Evolutionary conservation across 2,329 filamentous ascomycete genomes (phyloP).

Genomic region (Monosporascus cannonballus): DNA sequence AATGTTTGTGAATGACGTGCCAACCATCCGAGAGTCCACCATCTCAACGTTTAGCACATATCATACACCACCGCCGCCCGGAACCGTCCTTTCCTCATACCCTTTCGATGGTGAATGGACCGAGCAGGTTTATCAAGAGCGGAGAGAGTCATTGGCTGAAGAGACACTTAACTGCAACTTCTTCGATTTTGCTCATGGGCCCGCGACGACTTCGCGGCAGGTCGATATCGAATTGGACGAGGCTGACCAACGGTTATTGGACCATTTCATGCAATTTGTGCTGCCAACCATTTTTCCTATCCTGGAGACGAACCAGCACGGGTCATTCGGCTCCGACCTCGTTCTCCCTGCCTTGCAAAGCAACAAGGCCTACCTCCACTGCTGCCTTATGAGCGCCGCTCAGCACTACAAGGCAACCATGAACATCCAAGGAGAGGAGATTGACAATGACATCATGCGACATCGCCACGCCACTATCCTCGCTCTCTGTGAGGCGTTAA

Average conservation of each 20-base stretch:
- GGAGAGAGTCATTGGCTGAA: constrained; percentile 61
- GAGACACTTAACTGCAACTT: constrained; percentile 69
- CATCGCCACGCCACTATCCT: constrained; percentile 86
- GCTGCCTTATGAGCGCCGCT: constrained; percentile 87
- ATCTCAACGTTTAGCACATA: constrained; percentile 92
- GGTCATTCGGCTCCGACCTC: constrained; percentile 72
- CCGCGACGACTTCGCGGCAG: constrained; percentile 57
- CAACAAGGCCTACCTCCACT: constrained; percentile 92
- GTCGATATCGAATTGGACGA: constrained; percentile 80
- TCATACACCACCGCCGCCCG: constrained; percentile 67
- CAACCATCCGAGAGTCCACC: constrained; percentile 77
- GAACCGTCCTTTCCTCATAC: constrained; percentile 58
- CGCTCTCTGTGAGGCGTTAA: constrained; percentile 75
- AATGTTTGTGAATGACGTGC: constrained; percentile 87
- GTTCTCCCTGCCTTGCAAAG: constrained; percentile 82
- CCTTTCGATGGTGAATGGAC: constrained; percentile 62
- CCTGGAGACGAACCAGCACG: constrained; percentile 82
- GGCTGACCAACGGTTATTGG: constrained; percentile 76
- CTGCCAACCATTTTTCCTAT: constrained; percentile 88
- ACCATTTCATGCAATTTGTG: constrained; percentile 87
- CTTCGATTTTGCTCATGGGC: constrained; percentile 72
- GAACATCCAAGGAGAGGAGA: constrained; percentile 60
- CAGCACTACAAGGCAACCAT: constrained; percentile 83
- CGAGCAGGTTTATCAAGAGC: constrained; percentile 62
- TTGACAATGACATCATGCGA: constrained; percentile 86